Base-by-base conservation (phyloP, 2,329 filamentous ascomycete species). In the Dothideomycetes sp. region DNA sequence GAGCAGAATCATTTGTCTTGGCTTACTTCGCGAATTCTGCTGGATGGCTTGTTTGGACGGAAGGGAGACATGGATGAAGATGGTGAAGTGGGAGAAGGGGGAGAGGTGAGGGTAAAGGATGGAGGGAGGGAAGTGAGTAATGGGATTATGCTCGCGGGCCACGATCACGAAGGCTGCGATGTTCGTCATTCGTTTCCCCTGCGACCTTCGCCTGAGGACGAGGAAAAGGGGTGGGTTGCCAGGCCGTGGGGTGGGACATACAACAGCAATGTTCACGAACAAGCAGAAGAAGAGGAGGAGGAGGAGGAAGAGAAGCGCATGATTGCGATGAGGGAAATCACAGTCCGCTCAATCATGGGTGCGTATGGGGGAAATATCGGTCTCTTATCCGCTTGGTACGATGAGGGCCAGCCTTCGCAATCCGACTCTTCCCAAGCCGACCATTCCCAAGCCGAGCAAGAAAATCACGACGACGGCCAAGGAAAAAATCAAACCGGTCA, bases 311-410 rank as follows among this genome's bases (percentile, higher is more conserved):
- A 35, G 24, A n/a, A 2, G 19, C 7, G 9, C 16, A 16, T 15
- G 24, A 24, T 22, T n/a, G 81, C 81, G 1, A 67, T 95, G 4
- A 72, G 89, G 19, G 91, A 98, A 62, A 77, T 96, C 47, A 98
- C 91, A 0, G 83, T 98, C 2, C 79, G 88, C 43, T 94, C 86
- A 60, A 96, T 98, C 87, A 98, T 98, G 91, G 91, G 91, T 41
- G 84, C 84, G 41, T 98, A 83, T 60, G 81, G 78, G n/a, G 91
- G 91, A 15, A 91, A 95, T 56, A 86, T 87, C 0, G 91, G 87
- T 0, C 68, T 98, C 31, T 62, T 98, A 31, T 91, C 83, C 45
- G 72, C 84, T 1, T 98, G 89, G 89, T 96, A 89, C 55, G 85
- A 96, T 57, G 60, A 73, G 41, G n/a, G n/a, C n/a, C n/a, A n/a